Evolutionary conservation across 768 basidiomycete species (phyloP), one percentile per base, ranked within the genome.

Genomic region (Trametes gibbosa): DNA sequence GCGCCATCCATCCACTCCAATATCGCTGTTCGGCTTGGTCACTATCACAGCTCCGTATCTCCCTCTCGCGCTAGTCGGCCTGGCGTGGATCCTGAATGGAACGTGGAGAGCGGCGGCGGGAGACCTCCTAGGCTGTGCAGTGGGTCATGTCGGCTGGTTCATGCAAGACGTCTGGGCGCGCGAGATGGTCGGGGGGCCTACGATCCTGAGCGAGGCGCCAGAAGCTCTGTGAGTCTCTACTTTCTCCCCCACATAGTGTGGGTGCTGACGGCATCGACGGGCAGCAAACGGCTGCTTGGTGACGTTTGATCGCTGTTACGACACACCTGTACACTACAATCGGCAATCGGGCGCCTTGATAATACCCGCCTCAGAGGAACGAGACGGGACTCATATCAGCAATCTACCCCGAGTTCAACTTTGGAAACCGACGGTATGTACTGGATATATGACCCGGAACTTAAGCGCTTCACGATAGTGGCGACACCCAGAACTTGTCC

Each of bases 1-100:
- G 53, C 82, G 95, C 21, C 96, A 99, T 70, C 95, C 96, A 3
- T 85, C 89, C 4, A 92, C 94, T 3, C 92, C 93, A n/a, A 94
- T 99, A 58, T 95, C 93, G 2, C 83, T 99, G 16, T 97, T 99
- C 66, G 96, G 96, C 9, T 77, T 98, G 25, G 80, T 98, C 67
- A 98, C 92, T 3, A 95, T 99, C 68, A 89, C 92, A 0, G 96
- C 96, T 0, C 93, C 96, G 0, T 98, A 99, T 72, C 86, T 99
- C 6, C 96, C 96, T 2, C 74, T 95, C 29, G 94, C 93, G 0
- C 86, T 98, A 34, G 90, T 98, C 21, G 89, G 79, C 0, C 91
- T 98, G 68, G 89, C 89, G 0, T 91, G 90, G 90, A 73, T 89
- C 25, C 76, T 89, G 35, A 92, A 85, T 64, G 92, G 92, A 5